phyloP scores from a whole-genome alignment of 495 filamentous ascomycete genomes.

The Lophium mytilinum region DNA sequence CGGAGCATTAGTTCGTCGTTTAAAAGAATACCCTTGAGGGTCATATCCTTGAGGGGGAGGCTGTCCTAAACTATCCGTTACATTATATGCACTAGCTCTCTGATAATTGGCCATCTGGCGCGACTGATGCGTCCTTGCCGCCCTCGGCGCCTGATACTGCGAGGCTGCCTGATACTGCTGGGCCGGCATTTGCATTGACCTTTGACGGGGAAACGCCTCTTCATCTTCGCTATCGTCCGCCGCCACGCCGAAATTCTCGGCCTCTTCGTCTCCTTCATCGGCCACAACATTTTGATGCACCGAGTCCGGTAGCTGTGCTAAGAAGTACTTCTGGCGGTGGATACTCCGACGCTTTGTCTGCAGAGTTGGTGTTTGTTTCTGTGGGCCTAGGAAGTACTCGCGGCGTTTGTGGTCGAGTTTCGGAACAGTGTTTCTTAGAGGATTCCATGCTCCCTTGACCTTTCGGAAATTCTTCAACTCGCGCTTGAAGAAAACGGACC shows the following conservation, averaged over 20 bases:
- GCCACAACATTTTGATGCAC: conserved; percentile 23
- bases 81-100: neutral
- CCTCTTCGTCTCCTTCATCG: conserved; percentile 38
- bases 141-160: neutral
- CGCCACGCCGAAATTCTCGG: neutral
- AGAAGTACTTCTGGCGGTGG: conserved; percentile 47
- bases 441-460: conserved; percentile 36
- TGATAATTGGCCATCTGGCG: neutral
- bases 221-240: conserved; percentile 24
- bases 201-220: neutral
- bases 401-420: conserved; percentile 41
- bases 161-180: no score
- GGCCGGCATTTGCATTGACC: neutral
- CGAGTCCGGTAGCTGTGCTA: conserved; percentile 39
- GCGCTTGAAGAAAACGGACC: conserved; percentile 49
- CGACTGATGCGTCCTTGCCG: neutral
- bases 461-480: conserved; percentile 40
- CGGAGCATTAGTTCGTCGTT: no score
- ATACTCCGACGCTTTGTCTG: conserved; percentile 33
- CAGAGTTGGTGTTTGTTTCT: conserved; percentile 20
- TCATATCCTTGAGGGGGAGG: no score
- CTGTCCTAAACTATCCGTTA: no score
- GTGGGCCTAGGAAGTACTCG: conserved; percentile 40
- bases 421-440: conserved; percentile 34
- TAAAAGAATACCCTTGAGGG: no score